Evolutionary conservation across 2,329 filamentous ascomycete species (phyloP).

Genomic region (Fusarium azukiicola): DNA sequence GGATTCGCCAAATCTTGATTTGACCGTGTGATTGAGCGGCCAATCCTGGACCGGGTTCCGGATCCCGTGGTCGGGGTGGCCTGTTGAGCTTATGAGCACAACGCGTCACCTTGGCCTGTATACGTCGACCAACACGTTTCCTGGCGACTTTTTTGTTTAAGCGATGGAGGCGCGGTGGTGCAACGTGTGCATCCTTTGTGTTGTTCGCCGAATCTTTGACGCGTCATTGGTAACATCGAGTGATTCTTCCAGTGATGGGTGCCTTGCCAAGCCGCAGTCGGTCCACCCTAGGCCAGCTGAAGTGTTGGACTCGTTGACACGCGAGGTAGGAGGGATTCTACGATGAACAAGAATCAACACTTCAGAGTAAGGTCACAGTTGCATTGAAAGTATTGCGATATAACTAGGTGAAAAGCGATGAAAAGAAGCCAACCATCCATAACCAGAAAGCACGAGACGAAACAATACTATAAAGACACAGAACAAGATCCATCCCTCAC

Average conservation of each 20-base stretch:
- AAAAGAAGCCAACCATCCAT: too few relatives aligned
- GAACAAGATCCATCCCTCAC: neutral
- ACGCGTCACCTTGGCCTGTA: neutral
- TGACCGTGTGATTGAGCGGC: neutral
- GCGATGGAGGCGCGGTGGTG: conserved; percentile 7
- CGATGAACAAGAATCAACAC: neutral
- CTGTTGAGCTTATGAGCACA: neutral
- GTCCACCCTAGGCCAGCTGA: neutral
- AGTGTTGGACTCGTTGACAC: neutral
- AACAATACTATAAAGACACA: neutral
- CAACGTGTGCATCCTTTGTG: neutral
- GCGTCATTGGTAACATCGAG: neutral
- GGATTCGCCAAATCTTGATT: conserved; percentile 11
- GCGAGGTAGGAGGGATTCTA: neutral
- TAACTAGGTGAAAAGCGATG: neutral
- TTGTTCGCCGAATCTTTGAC: neutral
- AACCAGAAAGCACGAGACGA: neutral
- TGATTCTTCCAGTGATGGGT: neutral
- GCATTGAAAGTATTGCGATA: neutral
- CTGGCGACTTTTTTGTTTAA: neutral
- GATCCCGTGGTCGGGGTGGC: neutral
- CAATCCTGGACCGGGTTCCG: conserved; percentile 8
- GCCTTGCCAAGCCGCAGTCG: neutral
- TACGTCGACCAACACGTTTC: neutral
- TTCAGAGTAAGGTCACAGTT: neutral